phyloP scores from a whole-genome alignment of 352 stramenopile genomes.

The Globisporangium abappressorium region DNA sequence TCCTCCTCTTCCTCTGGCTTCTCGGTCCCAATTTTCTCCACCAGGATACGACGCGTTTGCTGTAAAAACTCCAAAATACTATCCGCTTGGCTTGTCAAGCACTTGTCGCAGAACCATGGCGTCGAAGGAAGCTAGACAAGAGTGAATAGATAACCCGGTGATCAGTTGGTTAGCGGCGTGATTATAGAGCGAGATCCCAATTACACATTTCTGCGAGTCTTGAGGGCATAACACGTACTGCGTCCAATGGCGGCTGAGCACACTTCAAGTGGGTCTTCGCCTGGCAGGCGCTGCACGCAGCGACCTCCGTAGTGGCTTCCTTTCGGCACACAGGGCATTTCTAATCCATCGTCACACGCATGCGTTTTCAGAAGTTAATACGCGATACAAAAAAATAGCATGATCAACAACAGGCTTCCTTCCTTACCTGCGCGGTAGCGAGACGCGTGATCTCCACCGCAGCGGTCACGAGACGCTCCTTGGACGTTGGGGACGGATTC shows the following conservation, averaged over 20 bases:
- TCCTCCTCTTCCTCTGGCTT: slow-evolving; percentile 18
- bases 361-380: background rate
- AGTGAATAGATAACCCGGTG: background rate
- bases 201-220: background rate
- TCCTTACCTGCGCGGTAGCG: slow-evolving; percentile 11
- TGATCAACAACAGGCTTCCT: background rate
- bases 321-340: slow-evolving; percentile 47
- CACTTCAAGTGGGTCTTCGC: slow-evolving; percentile 60
- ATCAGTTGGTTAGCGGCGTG: background rate
- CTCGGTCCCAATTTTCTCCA: slow-evolving; percentile 29
- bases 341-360: slow-evolving; percentile 3
- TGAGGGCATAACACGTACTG: slow-evolving; percentile 12
- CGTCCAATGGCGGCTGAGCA: slow-evolving; percentile 31
- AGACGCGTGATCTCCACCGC: slow-evolving; percentile 21
- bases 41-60: slow-evolving; percentile 53
- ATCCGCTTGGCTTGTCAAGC: slow-evolving; percentile 47
- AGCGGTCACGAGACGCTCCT: slow-evolving; percentile 21
- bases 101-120: slow-evolving; percentile 61
- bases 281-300: slow-evolving; percentile 56
- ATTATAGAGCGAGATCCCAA: background rate
- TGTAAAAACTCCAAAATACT: slow-evolving; percentile 66
- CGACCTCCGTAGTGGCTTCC: slow-evolving; percentile 41
- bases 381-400: background rate
- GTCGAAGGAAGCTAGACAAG: slow-evolving; percentile 14
- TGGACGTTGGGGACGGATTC: slow-evolving; percentile 23